Evolutionary conservation across 805 yeast species (phyloP), one percentile per base, ranked within the genome.

Genomic region (Yarrowia sp.): DNA sequence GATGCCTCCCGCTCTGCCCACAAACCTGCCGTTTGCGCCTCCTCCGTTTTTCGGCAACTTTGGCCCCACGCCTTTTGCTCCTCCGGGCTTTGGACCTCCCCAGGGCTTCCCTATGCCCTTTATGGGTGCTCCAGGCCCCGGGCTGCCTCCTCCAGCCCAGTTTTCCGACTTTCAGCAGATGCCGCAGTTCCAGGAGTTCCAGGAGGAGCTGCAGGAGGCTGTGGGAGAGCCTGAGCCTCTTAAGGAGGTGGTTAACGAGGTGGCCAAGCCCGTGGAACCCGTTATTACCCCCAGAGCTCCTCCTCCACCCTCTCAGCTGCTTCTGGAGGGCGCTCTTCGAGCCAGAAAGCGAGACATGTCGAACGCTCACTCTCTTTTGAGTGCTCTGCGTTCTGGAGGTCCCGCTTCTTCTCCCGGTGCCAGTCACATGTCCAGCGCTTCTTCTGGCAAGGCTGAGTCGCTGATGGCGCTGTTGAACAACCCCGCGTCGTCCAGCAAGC

Each of bases 301-400:
- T n/a, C 68, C 68, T 38, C 67, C 68, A 3, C 69, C 68, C 1
- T 65, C 67, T 3, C 46, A 62, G 38, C 19, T 40, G 38, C 56
- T 43, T 19, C 35, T 44, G 36, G 46, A 41, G 17, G 64, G 54
- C 2, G 56, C 54, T 26, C 32, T 41, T 6, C 21, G 66, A 2
- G 63, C 63, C 4, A 8, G 63, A 43, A 58, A 58, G 41, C 12
- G 51, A n/a, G 49, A 41, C 51, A 58, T n/a, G 17, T 41, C 51
- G 16, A 41, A 58, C 14, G 65, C 48, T 0, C 40, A 59, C 21
- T 46, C 44, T 30, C 22, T 43, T n/a, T 44, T 58, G 28, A 56
- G 54, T 32, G 28, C 58, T 3, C 35, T 58, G 54, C 19, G 54
- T 14, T 48, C 54, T 5, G 52, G 52, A 1, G 28, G 32, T 9